phyloP scores from a whole-genome alignment of 805 yeast genomes.

The Teunomyces gatunensis region DNA sequence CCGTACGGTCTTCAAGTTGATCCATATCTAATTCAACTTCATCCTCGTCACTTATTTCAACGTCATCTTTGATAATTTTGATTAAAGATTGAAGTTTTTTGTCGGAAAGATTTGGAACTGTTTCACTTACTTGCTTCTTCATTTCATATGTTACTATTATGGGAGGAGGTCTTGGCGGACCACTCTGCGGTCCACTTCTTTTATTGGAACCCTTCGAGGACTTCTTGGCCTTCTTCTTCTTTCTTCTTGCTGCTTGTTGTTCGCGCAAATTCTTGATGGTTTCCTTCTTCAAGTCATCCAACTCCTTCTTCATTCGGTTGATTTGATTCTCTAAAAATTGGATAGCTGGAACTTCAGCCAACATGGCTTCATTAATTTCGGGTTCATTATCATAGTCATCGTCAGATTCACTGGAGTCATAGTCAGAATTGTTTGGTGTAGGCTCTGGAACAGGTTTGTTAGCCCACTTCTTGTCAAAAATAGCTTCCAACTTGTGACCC shows the following conservation, averaged over 20 bases:
- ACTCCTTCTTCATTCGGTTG: constrained; percentile 78
- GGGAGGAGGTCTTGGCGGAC: constrained; percentile 14
- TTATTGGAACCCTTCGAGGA: constrained; percentile 7
- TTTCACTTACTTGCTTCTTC: constrained; percentile 91
- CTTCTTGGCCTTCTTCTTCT: constrained; percentile 40
- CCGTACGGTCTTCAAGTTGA: constrained; percentile 78
- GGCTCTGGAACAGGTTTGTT: constrained; percentile 66
- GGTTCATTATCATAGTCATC: constrained; percentile 51
- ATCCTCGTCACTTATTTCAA: constrained; percentile 67
- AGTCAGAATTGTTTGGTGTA: constrained; percentile 53
- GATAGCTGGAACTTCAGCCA: constrained; percentile 84
- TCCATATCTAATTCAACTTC: constrained; percentile 94
- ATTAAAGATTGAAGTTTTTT: constrained; percentile 80
- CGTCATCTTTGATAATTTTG: constrained; percentile 75
- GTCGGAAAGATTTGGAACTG: constrained; percentile 73
- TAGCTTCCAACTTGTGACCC: constrained; percentile 89
- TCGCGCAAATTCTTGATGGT: constrained; percentile 65
- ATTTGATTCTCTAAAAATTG: constrained; percentile 85
- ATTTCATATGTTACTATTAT: constrained; percentile 79
- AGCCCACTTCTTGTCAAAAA: constrained; percentile 85
- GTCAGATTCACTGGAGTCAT: constrained; percentile 27
- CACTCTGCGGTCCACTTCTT: constrained; percentile 9
- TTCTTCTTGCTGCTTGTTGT: constrained; percentile 55
- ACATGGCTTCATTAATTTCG: constrained; percentile 50
- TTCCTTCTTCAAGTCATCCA: constrained; percentile 76